Base-by-base conservation (phyloP, 2,329 filamentous ascomycete species). In the Fusarium dimerum region DNA sequence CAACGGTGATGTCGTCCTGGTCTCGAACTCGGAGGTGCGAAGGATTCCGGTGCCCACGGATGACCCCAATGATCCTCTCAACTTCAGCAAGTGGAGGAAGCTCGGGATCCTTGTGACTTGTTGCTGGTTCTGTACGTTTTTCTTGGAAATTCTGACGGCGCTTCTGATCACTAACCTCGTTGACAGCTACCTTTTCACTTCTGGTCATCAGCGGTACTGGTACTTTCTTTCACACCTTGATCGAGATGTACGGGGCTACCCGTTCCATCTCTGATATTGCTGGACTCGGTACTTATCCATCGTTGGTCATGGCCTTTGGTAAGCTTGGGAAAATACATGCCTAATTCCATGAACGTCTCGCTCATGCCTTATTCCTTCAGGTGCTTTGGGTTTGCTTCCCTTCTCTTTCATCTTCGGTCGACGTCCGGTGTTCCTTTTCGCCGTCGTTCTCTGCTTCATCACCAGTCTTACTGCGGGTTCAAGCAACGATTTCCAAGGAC, bases 41-140 rank as follows among this genome's bases (percentile, higher is more conserved):
- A 50, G 38, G 30, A 43, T 50, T 17, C 48, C 48, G 9, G 26
- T 50, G 18, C 48, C 48, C 2, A 45, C 48, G 13, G 45, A 40
- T 43, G 32, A 50, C 38, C 48, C 48, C 26, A 50, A 50, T 16
- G 48, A 50, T 17, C 48, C 48, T n/a, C 34, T 50, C n/a, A 50
- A 50, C 48, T 50, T 44, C 11, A 45, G 41, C 16, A 43, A 36
- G 15, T 50, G 48, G 48, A 43, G 45, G 42, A 50, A 45, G 26
- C 45, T 42, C 36, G 36, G n/a, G n/a, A 38, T 50, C 38, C 40
- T 50, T 7, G 18, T 36, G 26, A 50, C 48, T 7, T 45, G 42
- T 13, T 50, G 48, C 34, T 50, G 48, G 48, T 50, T 50, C 42
- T 50, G 48, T 50, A 29, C 2, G 48, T 45, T 4, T 42, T 7